These are phyloP conservation scores for Candida morakotiae DNA, from an alignment of 805 yeast species.

Conservation along the genomic window DNA sequence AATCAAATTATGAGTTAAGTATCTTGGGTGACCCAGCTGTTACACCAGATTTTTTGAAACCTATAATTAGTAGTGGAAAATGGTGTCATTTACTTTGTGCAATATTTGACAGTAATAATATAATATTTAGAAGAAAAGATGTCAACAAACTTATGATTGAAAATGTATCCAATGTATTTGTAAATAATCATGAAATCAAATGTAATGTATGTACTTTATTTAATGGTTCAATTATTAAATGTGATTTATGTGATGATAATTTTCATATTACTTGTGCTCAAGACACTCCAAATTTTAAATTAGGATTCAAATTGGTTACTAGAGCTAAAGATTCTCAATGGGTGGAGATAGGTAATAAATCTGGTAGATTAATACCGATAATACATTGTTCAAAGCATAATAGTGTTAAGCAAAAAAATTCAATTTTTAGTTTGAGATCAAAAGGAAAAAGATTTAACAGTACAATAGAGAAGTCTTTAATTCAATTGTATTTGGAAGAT, in stretches of 20 bases:
- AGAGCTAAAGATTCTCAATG: slow-evolving; percentile 19
- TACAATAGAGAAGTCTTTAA: slow-evolving; percentile 30
- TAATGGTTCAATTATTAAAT: slow-evolving; percentile 49
- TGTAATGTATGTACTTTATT: slow-evolving; percentile 45
- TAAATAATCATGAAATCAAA: slow-evolving; percentile 20
- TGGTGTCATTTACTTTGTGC: slow-evolving; percentile 85
- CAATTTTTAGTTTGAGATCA: slow-evolving; percentile 23
- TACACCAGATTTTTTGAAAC: slow-evolving; percentile 62
- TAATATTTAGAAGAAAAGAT: slow-evolving; percentile 13
- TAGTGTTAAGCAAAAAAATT: no score
- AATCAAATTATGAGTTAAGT: slow-evolving; percentile 43
- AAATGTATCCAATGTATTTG: slow-evolving; percentile 23
- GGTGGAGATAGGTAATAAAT: slow-evolving; percentile 17
- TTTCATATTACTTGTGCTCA: slow-evolving; percentile 61
- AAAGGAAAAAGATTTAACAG: slow-evolving; percentile 25
- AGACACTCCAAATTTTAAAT: slow-evolving; percentile 35
- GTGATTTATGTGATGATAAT: slow-evolving; percentile 40
- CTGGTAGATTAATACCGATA: slow-evolving; percentile 43
- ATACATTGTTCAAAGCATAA: slow-evolving; percentile 42
- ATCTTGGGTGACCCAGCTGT: slow-evolving; percentile 37
- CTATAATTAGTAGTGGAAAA: slow-evolving; percentile 54
- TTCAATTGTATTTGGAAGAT: slow-evolving; percentile 39
- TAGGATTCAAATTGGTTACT: slow-evolving; percentile 51
- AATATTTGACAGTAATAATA: slow-evolving; percentile 43
- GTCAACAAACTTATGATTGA: slow-evolving; percentile 19